phyloP scores from a whole-genome alignment of 345 rosid species.

The Ceriops decandra region DNA sequence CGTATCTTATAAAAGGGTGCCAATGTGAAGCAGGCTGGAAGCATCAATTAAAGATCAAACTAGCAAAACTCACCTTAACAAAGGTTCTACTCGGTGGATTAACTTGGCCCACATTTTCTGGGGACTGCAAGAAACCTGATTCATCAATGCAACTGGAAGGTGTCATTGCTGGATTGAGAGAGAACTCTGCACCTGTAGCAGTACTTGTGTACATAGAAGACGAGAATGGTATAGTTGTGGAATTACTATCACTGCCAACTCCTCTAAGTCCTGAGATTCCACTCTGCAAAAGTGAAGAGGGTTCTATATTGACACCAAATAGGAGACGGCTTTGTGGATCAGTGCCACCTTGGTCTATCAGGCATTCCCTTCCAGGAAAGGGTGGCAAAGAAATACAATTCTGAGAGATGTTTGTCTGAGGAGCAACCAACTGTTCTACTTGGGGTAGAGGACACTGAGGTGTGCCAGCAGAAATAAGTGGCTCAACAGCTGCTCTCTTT shows the following conservation, averaged over 20 bases:
- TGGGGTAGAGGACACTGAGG: conserved; percentile 49
- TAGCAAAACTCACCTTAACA: conserved; percentile 60
- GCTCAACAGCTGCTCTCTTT: conserved; percentile 76
- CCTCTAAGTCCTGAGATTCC: conserved; percentile 74
- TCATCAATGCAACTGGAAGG: conserved; percentile 76
- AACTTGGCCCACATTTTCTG: conserved; percentile 59
- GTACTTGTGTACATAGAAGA: conserved; percentile 52
- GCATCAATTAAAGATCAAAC: not conserved
- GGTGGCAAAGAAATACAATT: conserved; percentile 81
- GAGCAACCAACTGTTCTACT: conserved; percentile 63
- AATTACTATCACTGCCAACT: conserved; percentile 62
- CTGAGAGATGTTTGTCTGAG: conserved; percentile 53
- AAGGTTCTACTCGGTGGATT: conserved; percentile 66
- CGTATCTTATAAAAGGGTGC: too few species aligned
- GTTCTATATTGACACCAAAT: conserved; percentile 86
- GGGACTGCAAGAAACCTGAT: conserved; percentile 70
- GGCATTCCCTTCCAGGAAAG: conserved; percentile 89
- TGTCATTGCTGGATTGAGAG: conserved; percentile 64
- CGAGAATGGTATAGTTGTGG: conserved; percentile 55
- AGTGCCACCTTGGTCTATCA: conserved; percentile 64
- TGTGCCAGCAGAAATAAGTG: conserved; percentile 49
- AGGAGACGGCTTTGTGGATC: conserved; percentile 88
- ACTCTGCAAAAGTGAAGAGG: conserved; percentile 73
- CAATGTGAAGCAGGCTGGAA: not conserved
- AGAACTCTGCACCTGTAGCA: conserved; percentile 54